phyloP scores from a whole-genome alignment of 2,329 filamentous ascomycete species.

The Albophoma yamanashiensis region DNA sequence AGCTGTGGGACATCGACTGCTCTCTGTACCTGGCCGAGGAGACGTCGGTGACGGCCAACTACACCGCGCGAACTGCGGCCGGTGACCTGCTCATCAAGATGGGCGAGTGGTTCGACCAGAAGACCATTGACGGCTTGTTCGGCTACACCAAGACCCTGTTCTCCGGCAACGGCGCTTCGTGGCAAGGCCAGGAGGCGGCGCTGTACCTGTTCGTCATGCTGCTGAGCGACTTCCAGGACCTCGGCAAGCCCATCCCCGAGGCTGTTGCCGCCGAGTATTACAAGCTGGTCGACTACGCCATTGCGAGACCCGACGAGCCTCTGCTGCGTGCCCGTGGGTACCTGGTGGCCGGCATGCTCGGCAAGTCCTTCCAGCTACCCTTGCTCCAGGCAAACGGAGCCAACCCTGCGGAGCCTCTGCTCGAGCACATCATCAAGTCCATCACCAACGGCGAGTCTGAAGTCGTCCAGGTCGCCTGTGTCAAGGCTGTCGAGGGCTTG shows the following conservation, averaged over 20 bases:
- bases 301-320: slow-evolving; percentile 57
- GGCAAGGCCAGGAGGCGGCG: slow-evolving; percentile 64
- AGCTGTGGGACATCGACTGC: slow-evolving; percentile 91
- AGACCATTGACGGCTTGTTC: slow-evolving; percentile 68
- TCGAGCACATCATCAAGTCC: slow-evolving; percentile 64
- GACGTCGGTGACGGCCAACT: slow-evolving; percentile 89
- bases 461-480: slow-evolving; percentile 83
- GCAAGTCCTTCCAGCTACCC: slow-evolving; percentile 56
- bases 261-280: slow-evolving; percentile 65
- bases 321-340: slow-evolving; percentile 82
- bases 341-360: slow-evolving; percentile 71
- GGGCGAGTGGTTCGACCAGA: slow-evolving; percentile 74
- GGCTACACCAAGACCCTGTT: slow-evolving; percentile 69
- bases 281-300: slow-evolving; percentile 68
- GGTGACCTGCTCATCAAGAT: slow-evolving; percentile 89
- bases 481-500: slow-evolving; percentile 70
- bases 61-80: slow-evolving; percentile 86
- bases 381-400: slow-evolving; percentile 19
- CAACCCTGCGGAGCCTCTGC: slow-evolving; percentile 28
- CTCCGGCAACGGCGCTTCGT: slow-evolving; percentile 35
- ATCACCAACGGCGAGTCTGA: slow-evolving; percentile 70
- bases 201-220: slow-evolving; percentile 81
- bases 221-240: slow-evolving; percentile 72
- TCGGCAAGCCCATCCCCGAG: slow-evolving; percentile 57
- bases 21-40: slow-evolving; percentile 94